Evolutionary conservation across 1,284 basidiomycete genomes (phyloP), one percentile per base, ranked within the genome.

Genomic region (Lentinus polychrous): DNA sequence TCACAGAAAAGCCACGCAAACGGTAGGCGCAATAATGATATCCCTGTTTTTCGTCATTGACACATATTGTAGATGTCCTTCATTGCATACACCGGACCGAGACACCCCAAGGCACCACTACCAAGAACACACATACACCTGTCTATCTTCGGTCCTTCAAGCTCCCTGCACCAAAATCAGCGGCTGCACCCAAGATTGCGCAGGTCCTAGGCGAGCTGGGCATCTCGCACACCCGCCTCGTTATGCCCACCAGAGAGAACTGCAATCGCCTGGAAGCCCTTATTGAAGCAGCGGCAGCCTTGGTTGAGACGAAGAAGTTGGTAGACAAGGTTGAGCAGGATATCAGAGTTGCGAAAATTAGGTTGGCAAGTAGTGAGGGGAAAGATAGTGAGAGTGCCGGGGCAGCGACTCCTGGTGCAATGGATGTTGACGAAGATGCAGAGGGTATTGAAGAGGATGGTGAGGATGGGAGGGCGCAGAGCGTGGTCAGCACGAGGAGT

Each of bases 181-280:
- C 81, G 38, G 73, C 86, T n/a, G 78, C 80, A 2, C 80, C 78
- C 50, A 79, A 87, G 70, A 80, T 94, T 56, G 75, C 79, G 2
- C 81, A 86, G 51, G 75, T 84, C 12, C 74, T 96, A 18, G 66
- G 74, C 14, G 91, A 95, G 63, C 73, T 94, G 14, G 84, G 85
- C 11, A 70, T 94, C 33, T 77, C 75, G n/a, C 74, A 82, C 52
- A 74, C 75, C 14, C 79, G 86, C 11, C 75, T 96, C 45, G 86
- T 94, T 54, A 95, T 96, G 91, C 93, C 94, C 12, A 95, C 94
- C 1, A 75, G 81, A 31, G 79, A 83, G 23, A 95, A 91, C 55
- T 72, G 85, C 46, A 73, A 77, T 44, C 79, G 78, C 53, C 72
- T 92, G 32, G 91, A 94, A 53, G 70, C 73, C 3, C 66, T 96